Conservation (phyloP, 768 basidiomycete genomes). For the Russula vinacea region DNA sequence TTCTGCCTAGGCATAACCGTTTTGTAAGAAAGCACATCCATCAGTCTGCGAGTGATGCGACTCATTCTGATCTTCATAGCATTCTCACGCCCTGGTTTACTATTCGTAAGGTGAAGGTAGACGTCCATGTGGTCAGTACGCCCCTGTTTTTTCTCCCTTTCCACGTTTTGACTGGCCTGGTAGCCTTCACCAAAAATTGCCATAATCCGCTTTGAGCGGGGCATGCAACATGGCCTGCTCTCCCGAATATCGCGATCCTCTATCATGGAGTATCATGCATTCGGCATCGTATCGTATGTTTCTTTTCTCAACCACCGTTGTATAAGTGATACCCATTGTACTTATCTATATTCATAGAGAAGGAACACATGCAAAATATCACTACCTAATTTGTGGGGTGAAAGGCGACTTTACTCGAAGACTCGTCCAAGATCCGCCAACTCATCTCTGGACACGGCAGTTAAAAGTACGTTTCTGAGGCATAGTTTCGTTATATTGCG, state of each 20-base stretch:
- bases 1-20: slow-evolving; percentile 69
- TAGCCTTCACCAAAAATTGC: slow-evolving; percentile 80
- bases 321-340: slow-evolving; percentile 14
- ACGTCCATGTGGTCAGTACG: slow-evolving; percentile 65
- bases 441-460: slow-evolving; percentile 72
- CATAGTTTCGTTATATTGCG: not conserved
- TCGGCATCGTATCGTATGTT: slow-evolving; percentile 70
- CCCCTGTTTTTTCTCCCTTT: not conserved
- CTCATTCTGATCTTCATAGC: slow-evolving; percentile 38
- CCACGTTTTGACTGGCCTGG: not conserved
- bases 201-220: slow-evolving; percentile 72
- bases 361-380: slow-evolving; percentile 67
- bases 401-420: slow-evolving; percentile 78
- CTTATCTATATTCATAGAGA: slow-evolving; percentile 44
- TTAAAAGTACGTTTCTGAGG: slow-evolving; percentile 54
- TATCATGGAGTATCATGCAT: slow-evolving; percentile 80
- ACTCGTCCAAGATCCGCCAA: slow-evolving; percentile 67
- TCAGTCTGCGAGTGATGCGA: not conserved
- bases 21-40: slow-evolving; percentile 48
- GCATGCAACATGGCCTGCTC: slow-evolving; percentile 81
- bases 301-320: not conserved
- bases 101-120: slow-evolving; percentile 66
- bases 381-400: slow-evolving; percentile 79
- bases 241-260: slow-evolving; percentile 69
- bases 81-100: slow-evolving; percentile 74